Conservation (phyloP, 169 alveolate genomes). For the Theileria luwenshuni region DNA sequence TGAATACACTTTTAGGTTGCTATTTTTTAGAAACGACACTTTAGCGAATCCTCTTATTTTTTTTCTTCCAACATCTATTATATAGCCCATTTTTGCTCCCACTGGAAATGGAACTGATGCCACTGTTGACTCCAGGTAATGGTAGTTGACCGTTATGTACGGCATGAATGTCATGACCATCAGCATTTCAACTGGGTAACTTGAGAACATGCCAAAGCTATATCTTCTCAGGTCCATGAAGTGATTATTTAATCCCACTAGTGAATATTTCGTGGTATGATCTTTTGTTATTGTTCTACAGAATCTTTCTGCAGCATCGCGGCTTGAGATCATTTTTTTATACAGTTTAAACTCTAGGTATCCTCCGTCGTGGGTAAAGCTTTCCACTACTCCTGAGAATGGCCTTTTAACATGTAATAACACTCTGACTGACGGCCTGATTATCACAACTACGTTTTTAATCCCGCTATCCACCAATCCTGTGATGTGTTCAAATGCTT, state of each 20-base stretch:
- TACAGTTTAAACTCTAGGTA: conserved; percentile 37
- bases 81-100: conserved; percentile 8
- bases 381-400: conserved; percentile 45
- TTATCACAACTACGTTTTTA: conserved; percentile 26
- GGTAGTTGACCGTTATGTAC: conserved; percentile 39
- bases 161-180: conserved; percentile 58
- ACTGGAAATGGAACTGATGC: conserved; percentile 33
- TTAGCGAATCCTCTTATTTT: conserved; percentile 12
- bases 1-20: conserved; percentile 46
- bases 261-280: conserved; percentile 37
- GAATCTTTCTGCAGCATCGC: conserved; percentile 19
- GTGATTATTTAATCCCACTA: conserved; percentile 59
- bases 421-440: conserved; percentile 51
- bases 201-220: conserved; percentile 18
- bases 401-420: conserved; percentile 52
- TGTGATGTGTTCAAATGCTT: conserved; percentile 38
- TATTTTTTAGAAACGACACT: conserved; percentile 22
- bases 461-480: conserved; percentile 37
- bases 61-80: conserved; percentile 30
- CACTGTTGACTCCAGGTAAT: conserved; percentile 36
- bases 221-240: conserved; percentile 40
- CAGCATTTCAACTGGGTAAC: conserved; percentile 43
- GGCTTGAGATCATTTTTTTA: conserved; percentile 28
- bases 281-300: conserved; percentile 37
- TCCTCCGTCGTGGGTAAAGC: conserved; percentile 48